These are phyloP conservation scores for Candida mattraensis DNA, from an alignment of 805 yeast species.

Conservation along the genomic window DNA sequence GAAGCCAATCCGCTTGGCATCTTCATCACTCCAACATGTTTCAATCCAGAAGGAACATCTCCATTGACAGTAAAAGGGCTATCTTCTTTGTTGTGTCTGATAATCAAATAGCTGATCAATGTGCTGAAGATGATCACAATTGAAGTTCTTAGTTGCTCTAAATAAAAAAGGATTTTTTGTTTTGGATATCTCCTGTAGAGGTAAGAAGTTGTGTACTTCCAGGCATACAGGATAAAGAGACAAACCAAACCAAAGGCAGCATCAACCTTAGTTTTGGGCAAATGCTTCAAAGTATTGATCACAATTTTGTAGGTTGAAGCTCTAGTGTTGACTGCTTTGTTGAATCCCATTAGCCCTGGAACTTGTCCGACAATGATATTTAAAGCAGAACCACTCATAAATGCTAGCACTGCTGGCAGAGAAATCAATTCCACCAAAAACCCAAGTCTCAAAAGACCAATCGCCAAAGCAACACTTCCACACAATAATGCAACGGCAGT, in stretches of 20 bases:
- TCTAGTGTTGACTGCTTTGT: constrained; percentile 66
- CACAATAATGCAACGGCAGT: constrained; percentile 76
- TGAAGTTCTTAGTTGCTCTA: constrained; percentile 77
- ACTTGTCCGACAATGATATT: constrained; percentile 82
- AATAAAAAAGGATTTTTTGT: constrained; percentile 62
- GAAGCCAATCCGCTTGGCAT: constrained; percentile 59
- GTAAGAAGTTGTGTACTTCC: constrained; percentile 64
- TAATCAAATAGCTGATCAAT: constrained; percentile 75
- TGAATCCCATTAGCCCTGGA: constrained; percentile 81
- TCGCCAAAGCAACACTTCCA: constrained; percentile 81
- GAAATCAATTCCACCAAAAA: constrained; percentile 88
- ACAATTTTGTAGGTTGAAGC: constrained; percentile 67
- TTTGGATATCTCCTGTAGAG: constrained; percentile 67
- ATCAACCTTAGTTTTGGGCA: constrained; percentile 67
- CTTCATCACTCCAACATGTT: constrained; percentile 70
- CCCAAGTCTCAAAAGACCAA: constrained; percentile 82
- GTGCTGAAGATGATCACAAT: constrained; percentile 80
- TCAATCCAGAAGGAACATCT: constrained; percentile 77
- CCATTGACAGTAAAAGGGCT: constrained; percentile 65
- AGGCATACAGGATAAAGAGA: constrained; percentile 64
- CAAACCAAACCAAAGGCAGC: constrained; percentile 89
- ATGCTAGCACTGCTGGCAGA: constrained; percentile 88
- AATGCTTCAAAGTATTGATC: constrained; percentile 67
- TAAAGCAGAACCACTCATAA: constrained; percentile 93
- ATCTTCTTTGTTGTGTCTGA: constrained; percentile 41